Conservation (phyloP, 2,329 filamentous ascomycete genomes). For the Chrysosporium queenslandicum region DNA sequence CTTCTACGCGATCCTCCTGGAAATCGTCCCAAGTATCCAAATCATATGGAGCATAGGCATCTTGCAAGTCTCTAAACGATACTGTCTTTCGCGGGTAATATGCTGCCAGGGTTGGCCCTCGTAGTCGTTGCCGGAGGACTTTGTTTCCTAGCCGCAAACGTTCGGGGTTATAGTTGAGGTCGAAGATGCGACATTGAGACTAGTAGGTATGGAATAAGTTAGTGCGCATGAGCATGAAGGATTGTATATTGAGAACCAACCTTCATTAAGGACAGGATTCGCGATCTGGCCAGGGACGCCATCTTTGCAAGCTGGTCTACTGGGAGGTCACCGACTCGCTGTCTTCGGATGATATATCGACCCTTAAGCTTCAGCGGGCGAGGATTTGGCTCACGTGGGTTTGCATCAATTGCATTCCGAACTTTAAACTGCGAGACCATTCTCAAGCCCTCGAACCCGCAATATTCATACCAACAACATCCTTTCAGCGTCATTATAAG, state of each 20-base stretch:
- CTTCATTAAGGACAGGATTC: slow-evolving; percentile 64
- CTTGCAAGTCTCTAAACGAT: slow-evolving; percentile 63
- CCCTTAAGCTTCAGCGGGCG: not conserved
- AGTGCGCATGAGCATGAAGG: not conserved
- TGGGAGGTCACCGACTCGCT: not conserved
- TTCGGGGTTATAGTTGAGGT: slow-evolving; percentile 80
- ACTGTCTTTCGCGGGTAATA: slow-evolving; percentile 78
- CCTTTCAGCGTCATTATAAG: not conserved
- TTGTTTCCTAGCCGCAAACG: slow-evolving; percentile 78
- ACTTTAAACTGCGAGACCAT: too few relatives aligned
- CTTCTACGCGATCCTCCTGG: slow-evolving; percentile 69
- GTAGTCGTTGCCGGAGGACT: slow-evolving; percentile 76
- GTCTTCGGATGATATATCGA: not conserved
- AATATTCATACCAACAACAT: too few relatives aligned
- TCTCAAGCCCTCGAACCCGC: too few relatives aligned
- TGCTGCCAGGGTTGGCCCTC: slow-evolving; percentile 67
- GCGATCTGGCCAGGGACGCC: slow-evolving; percentile 41
- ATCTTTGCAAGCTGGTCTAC: slow-evolving; percentile 25
- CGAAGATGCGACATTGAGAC: slow-evolving; percentile 88
- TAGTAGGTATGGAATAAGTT: slow-evolving; percentile 36
- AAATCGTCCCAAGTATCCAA: slow-evolving; percentile 67
- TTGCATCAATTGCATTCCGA: not conserved
- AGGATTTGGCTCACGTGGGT: slow-evolving; percentile 1
- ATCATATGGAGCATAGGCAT: slow-evolving; percentile 53
- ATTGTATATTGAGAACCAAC: too few relatives aligned